A percentile compares a stretch with the other conserved stretches of the same genome.
phyloP scores from a whole-genome alignment of 2,329 filamentous ascomycete genomes.

The Aspergillus chevalieri region DNA sequence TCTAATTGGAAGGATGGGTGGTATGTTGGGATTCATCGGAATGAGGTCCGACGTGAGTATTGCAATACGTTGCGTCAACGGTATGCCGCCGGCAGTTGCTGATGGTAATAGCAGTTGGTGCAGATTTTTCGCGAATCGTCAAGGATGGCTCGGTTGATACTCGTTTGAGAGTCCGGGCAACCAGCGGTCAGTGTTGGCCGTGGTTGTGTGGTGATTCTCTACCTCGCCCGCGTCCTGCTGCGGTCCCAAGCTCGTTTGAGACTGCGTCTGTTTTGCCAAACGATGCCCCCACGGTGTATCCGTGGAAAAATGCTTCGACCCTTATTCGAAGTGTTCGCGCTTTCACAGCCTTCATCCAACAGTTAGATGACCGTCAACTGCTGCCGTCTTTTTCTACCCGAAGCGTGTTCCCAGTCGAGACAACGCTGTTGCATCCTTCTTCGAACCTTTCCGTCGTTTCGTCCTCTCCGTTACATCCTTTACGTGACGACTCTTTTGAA shows the following conservation, averaged over 20 bases:
- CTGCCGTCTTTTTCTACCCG: constrained; percentile 16
- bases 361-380: constrained; percentile 22
- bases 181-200: constrained; percentile 14
- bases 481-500: constrained; percentile 2
- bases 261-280: constrained; percentile 7
- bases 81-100: background rate
- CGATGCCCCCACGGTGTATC: constrained; percentile 14
- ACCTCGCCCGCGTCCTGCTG: constrained; percentile 7
- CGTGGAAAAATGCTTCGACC: constrained; percentile 17
- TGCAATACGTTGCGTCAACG: background rate
- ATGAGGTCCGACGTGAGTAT: constrained; percentile 22
- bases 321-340: constrained; percentile 24
- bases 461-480: constrained; percentile 6
- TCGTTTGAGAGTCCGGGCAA: constrained; percentile 10
- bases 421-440: constrained; percentile 5
- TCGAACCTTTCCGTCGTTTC: constrained; percentile 7
- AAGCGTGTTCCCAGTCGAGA: constrained; percentile 7
- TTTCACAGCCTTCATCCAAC: constrained; percentile 25
- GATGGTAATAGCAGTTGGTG: constrained; percentile 9
- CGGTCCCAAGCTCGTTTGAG: constrained; percentile 15
- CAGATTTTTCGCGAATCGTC: constrained; percentile 8
- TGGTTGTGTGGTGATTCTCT: constrained; percentile 8
- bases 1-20: constrained; percentile 20
- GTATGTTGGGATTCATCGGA: constrained; percentile 19
- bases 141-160: constrained; percentile 16